Conservation (phyloP, 768 basidiomycete species). For the Phaeolepiota aurea region DNA sequence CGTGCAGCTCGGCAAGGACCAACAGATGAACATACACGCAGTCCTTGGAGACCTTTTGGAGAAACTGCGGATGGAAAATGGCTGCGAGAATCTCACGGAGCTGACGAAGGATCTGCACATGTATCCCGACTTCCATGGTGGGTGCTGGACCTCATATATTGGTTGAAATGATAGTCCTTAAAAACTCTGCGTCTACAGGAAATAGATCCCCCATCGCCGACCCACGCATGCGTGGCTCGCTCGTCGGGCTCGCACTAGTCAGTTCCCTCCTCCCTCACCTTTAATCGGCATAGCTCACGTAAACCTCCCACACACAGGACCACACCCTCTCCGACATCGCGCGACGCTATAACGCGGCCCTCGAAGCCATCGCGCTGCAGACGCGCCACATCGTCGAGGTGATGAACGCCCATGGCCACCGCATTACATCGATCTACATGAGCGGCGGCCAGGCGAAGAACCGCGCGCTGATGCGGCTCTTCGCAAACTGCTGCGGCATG, state of each 20-base stretch:
- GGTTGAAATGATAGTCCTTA: neutral
- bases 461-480: slow-evolving; percentile 74
- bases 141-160: slow-evolving; percentile 3
- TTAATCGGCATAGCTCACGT: neutral
- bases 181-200: no score
- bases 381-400: slow-evolving; percentile 90
- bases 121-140: slow-evolving; percentile 94
- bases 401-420: slow-evolving; percentile 80
- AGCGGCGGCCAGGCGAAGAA: slow-evolving; percentile 93
- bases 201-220: slow-evolving; percentile 97
- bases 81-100: slow-evolving; percentile 62
- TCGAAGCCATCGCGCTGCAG: slow-evolving; percentile 91
- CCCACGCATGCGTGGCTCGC: slow-evolving; percentile 88
- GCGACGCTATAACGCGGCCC: slow-evolving; percentile 81
- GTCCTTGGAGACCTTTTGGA: slow-evolving; percentile 74
- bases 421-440: slow-evolving; percentile 81
- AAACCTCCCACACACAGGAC: slow-evolving; percentile 35
- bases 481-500: slow-evolving; percentile 79
- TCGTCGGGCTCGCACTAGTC: slow-evolving; percentile 79
- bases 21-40: slow-evolving; percentile 52
- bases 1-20: slow-evolving; percentile 49
- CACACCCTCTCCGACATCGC: slow-evolving; percentile 73
- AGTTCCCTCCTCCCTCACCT: slow-evolving; percentile 8
- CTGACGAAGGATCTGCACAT: slow-evolving; percentile 87
- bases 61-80: slow-evolving; percentile 45